Base-by-base conservation (phyloP, 805 yeast species). In the Yarrowia divulgata region DNA sequence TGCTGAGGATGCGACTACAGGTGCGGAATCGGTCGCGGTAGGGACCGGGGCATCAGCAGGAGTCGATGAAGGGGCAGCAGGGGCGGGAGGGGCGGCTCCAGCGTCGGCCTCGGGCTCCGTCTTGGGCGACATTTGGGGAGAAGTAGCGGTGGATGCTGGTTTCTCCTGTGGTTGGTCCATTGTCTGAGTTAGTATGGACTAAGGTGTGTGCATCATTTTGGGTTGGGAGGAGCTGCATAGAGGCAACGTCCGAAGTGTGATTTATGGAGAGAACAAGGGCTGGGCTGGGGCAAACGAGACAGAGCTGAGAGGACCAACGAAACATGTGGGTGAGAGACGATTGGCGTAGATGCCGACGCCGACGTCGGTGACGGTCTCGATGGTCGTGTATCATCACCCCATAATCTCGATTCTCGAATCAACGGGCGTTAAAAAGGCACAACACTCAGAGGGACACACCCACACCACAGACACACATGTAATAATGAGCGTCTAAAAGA, bases 91-190 rank as follows among this genome's bases (percentile, higher is more conserved):
- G 14, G 60, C 70, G 40, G 70, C 49, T 8, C 29, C 45, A 64
- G 48, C 16, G 8, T 48, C 67, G 58, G 32, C 69, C 67, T 35
- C 57, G 72, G 66, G 68, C 73, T 67, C 66, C 67, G 57, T 70
- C 74, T 43, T 69, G 73, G 60, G 62, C 60, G 73, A 14, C 64
- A 70, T 43, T 70, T 71, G 55, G 39, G 66, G 66, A 34, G 66
- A 60, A 2, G 66, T 43, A 43, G 50, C 66, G 50, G 13, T 18
- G 52, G 66, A 45, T 32, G 66, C 52, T 40, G 63, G 48, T 40
- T 57, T 57, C 66, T 60, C 52, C 40, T 43, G 66, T 60, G 52
- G 66, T 60, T 60, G 52, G 66, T 60, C 66, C 66, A 60, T 60
- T 57, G 42, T 60, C 66, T 60, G 66, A 60, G 66, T 60, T 60